phyloP scores from a whole-genome alignment of 179 eudicot genomes.

The Pouteria campechiana region DNA sequence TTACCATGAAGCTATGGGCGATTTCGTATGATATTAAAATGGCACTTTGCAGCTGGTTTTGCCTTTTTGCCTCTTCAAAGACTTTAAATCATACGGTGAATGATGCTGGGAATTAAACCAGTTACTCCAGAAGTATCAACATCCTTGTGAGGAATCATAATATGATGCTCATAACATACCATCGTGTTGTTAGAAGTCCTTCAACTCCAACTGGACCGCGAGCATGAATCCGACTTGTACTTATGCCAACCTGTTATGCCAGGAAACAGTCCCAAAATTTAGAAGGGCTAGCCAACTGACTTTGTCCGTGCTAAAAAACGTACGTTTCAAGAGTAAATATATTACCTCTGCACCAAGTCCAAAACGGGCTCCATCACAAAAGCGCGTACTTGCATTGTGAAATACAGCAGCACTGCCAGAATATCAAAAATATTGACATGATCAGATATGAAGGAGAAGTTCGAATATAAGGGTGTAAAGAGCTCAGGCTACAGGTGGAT shows the following conservation, averaged over 20 bases:
- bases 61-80: background rate
- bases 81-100: background rate
- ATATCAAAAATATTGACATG: no score
- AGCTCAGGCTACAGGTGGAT: no score
- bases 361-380: slow-evolving; percentile 86
- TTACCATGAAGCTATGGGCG: no score
- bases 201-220: slow-evolving; percentile 94
- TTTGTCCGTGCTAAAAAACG: no score
- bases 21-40: no score
- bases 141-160: background rate
- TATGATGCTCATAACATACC: slow-evolving; percentile 27
- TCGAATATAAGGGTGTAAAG: no score
- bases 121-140: background rate
- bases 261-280: background rate
- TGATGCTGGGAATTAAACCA: background rate
- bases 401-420: slow-evolving; percentile 78
- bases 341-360: slow-evolving; percentile 91
- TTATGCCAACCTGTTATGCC: slow-evolving; percentile 63
- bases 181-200: slow-evolving; percentile 71
- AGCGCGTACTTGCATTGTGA: slow-evolving; percentile 88
- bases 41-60: no score
- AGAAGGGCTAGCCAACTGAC: no score
- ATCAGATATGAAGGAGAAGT: no score
- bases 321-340: no score
- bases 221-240: slow-evolving; percentile 87